Base-by-base conservation (phyloP, 164 flowering plant species). In the Sedum album region DNA sequence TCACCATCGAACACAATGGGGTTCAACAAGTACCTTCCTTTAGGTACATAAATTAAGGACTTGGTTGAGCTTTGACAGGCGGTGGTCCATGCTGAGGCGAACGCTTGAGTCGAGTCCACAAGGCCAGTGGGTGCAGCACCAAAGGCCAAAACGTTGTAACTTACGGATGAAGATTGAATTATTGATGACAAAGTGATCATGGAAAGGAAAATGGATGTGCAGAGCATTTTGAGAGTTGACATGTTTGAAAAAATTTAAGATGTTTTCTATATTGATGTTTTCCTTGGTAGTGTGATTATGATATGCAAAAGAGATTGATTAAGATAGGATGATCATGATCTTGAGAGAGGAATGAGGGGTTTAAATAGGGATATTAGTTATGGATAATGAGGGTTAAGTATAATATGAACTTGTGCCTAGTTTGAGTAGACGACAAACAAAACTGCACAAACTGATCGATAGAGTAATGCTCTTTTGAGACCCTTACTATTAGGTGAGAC, bases 11-110 rank as follows among this genome's bases (percentile, higher is more conserved):
- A n/a, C n/a, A n/a, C n/a, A n/a, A n/a, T n/a, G n/a, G n/a, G n/a
- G n/a, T n/a, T n/a, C n/a, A n/a, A n/a, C n/a, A n/a, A n/a, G n/a
- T n/a, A n/a, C n/a, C n/a, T n/a, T n/a, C n/a, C n/a, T n/a, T n/a
- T n/a, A n/a, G n/a, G n/a, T n/a, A 75, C 72, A 26, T 66, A 65
- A 17, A 68, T 68, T 4, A 66, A 51, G 28, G 57, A 51, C 57
- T 51, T 51, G 57, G 8, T 51, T 51, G 57, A 51, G 26, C 11
- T 51, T 23, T 51, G 57, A 26, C 57, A n/a, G 57, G 57, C 57
- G 57, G 57, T 26, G n/a, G 57, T 13, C 57, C 57, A 51, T 5
- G 57, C 57, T 51, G 57, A 51, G 25, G 28, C 28, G 57, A 51
- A n/a, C 21, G 57, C 57, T 23, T 21, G 57, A 21, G 57, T 21